These are phyloP conservation scores for Acrodontium crateriforme DNA, from an alignment of 2,329 filamentous ascomycete genomes.

Conservation along the genomic window DNA sequence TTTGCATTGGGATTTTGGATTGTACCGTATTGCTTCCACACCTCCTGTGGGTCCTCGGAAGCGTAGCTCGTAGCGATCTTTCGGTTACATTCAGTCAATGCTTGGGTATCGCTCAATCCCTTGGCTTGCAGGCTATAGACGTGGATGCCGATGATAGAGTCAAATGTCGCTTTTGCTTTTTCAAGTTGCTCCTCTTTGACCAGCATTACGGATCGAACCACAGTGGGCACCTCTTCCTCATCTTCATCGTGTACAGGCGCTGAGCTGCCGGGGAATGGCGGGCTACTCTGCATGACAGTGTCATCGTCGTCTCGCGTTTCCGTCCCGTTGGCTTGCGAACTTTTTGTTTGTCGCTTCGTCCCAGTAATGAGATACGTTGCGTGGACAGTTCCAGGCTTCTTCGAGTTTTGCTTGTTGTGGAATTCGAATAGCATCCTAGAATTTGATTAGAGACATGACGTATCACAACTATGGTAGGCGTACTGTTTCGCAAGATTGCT, in stretches of 20 bases:
- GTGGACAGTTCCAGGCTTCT: constrained; percentile 60
- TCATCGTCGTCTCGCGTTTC: constrained; percentile 40
- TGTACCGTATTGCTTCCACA: constrained; percentile 52
- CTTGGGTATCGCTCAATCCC: constrained; percentile 51
- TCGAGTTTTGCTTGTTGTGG: constrained; percentile 61
- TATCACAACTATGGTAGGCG: constrained; percentile 15
- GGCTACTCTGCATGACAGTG: constrained; percentile 51
- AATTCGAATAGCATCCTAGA: constrained; percentile 76
- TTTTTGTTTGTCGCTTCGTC: constrained; percentile 30
- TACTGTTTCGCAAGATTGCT: constrained; percentile 83
- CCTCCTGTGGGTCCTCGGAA: constrained; percentile 45
- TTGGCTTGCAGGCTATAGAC: constrained; percentile 72
- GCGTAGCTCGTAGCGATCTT: constrained; percentile 44
- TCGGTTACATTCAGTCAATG: constrained; percentile 55
- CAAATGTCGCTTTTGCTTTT: constrained; percentile 49
- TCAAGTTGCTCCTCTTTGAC: constrained; percentile 19
- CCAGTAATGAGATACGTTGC: constrained; percentile 87
- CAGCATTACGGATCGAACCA: constrained; percentile 25
- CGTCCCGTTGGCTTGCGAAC: constrained; percentile 24
- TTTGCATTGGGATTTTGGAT: constrained; percentile 61
- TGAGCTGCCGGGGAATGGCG: constrained; percentile 53
- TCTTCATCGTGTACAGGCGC: constrained; percentile 39
- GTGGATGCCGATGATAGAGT: constrained; percentile 64
- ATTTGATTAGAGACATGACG: constrained; percentile 10
- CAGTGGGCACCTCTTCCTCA: constrained; percentile 36